These are phyloP conservation scores for Deuterostichococcus epilithicus DNA, from an alignment of 139 green algal genomes.

Conservation along the genomic window DNA sequence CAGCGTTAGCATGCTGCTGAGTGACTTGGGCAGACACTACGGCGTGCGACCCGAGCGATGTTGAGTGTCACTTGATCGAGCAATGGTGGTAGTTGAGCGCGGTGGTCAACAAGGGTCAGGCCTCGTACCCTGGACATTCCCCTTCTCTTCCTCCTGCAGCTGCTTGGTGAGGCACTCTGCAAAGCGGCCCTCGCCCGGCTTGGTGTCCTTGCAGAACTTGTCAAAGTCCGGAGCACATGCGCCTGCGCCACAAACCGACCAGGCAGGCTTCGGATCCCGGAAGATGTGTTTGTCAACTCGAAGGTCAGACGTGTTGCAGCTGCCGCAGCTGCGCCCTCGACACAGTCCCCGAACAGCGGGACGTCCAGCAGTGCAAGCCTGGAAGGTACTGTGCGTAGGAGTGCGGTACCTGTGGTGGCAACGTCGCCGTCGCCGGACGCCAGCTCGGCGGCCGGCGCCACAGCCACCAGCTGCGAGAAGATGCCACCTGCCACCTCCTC, in stretches of 20 bases:
- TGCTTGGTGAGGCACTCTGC: constrained; percentile 62
- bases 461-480: constrained; percentile 14
- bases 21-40: background rate
- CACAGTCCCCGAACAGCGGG: too few species aligned
- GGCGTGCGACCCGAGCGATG: background rate
- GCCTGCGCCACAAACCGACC: constrained; percentile 31
- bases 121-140: constrained; percentile 23
- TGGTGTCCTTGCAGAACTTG: constrained; percentile 51
- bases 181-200: constrained; percentile 49
- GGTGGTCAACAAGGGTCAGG: background rate
- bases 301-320: background rate
- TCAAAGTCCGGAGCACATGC: constrained; percentile 58
- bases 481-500: background rate
- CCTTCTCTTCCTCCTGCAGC: constrained; percentile 34
- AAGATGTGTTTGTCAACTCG: background rate
- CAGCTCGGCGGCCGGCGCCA: constrained; percentile 20
- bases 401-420: constrained; percentile 27
- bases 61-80: too few species aligned
- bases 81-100: background rate
- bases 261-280: background rate
- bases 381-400: too few species aligned
- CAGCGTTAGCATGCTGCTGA: background rate
- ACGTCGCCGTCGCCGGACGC: constrained; percentile 30
- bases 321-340: background rate
- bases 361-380: too few species aligned